Evolutionary conservation across 352 stramenopile species (phyloP).

Genomic region (Peronospora tabacina): DNA sequence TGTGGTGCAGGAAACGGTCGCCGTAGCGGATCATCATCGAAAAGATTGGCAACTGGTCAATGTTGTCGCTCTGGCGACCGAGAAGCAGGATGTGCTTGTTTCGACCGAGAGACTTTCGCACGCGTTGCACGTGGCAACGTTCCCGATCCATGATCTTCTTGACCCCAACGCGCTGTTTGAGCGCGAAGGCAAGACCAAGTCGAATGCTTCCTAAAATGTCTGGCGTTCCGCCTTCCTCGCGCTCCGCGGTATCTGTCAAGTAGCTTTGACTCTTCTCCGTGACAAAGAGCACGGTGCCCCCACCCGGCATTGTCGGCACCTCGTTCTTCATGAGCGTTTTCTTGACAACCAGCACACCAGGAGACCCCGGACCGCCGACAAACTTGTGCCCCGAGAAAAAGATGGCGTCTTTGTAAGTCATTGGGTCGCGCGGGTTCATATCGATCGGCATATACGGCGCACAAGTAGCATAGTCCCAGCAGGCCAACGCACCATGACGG

Average conservation of each 20-base stretch:
- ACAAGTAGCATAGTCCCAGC: slow-evolving; percentile 95
- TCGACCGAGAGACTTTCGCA: slow-evolving; percentile 32
- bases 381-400: slow-evolving; percentile 97
- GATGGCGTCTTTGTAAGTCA: slow-evolving; percentile 87
- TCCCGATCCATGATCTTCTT: slow-evolving; percentile 51
- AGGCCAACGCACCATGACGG: slow-evolving; percentile 84
- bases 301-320: slow-evolving; percentile 46
- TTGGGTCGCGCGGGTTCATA: slow-evolving; percentile 88
- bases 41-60: slow-evolving; percentile 85
- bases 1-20: slow-evolving; percentile 94
- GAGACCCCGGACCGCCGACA: slow-evolving; percentile 87
- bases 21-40: slow-evolving; percentile 91
- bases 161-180: slow-evolving; percentile 77
- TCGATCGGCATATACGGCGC: slow-evolving; percentile 90
- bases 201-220: slow-evolving; percentile 92
- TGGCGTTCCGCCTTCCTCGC: slow-evolving; percentile 96
- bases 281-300: slow-evolving; percentile 50
- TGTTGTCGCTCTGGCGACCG: slow-evolving; percentile 37
- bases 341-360: slow-evolving; percentile 94
- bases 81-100: slow-evolving; percentile 84
- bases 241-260: slow-evolving; percentile 57
- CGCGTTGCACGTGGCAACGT: slow-evolving; percentile 27
- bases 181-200: slow-evolving; percentile 87
- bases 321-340: slow-evolving; percentile 70
- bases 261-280: slow-evolving; percentile 57